phyloP scores from a whole-genome alignment of 179 eudicot genomes.

The Silene noctiflora region DNA sequence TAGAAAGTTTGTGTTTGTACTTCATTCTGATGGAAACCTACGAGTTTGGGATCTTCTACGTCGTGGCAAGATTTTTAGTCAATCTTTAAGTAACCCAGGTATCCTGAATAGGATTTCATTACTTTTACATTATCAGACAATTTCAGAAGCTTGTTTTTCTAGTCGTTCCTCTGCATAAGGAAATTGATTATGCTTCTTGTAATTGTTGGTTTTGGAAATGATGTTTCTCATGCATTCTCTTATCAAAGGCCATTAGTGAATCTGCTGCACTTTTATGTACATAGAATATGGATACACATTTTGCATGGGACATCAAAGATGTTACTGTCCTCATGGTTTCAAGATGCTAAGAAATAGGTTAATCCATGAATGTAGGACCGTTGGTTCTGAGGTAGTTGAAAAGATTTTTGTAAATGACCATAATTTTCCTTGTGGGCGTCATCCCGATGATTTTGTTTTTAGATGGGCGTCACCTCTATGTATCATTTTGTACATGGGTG shows the following conservation, averaged over 20 bases:
- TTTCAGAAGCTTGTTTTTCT: not conserved
- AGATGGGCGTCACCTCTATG: not conserved
- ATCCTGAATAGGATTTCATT: slow-evolving; percentile 26
- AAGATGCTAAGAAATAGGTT: not conserved
- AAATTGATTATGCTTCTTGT: not conserved
- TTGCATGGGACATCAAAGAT: not conserved
- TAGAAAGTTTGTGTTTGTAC: slow-evolving; percentile 65
- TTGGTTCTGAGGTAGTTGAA: not conserved
- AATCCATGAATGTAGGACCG: not conserved
- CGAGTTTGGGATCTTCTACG: slow-evolving; percentile 73
- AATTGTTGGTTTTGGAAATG: not conserved
- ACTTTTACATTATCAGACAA: not conserved
- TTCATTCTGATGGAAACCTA: slow-evolving; percentile 78
- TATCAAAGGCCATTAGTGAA: not conserved
- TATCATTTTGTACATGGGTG: not conserved
- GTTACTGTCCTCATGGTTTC: not conserved
- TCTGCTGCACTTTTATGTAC: not conserved
- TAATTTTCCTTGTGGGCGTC: not conserved
- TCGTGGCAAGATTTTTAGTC: slow-evolving; percentile 57
- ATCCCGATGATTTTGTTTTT: not conserved
- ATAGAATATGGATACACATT: not conserved
- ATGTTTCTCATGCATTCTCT: not conserved
- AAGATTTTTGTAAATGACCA: not conserved
- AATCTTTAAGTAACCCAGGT: slow-evolving; percentile 43
- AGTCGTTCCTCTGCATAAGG: not conserved